Conservation (phyloP, 352 stramenopile genomes). For the Globisporangium carolinianum region DNA sequence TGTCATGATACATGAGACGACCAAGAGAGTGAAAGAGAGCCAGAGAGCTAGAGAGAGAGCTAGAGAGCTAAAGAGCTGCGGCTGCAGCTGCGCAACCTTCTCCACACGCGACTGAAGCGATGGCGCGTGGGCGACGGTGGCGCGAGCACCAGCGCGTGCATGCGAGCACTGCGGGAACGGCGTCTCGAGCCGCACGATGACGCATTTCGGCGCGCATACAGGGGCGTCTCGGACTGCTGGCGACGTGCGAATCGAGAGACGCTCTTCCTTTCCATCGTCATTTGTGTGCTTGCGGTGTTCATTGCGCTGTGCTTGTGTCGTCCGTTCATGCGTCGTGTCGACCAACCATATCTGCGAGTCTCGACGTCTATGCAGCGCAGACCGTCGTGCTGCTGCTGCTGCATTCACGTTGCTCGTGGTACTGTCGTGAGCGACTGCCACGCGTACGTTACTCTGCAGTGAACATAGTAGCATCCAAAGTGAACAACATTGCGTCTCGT, state of each 20-base stretch:
- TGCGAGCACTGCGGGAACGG: not conserved
- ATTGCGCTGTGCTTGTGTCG: too few relatives aligned
- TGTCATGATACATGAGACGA: not conserved
- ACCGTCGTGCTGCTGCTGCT: too few relatives aligned
- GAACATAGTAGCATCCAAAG: too few relatives aligned
- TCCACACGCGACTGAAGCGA: not conserved
- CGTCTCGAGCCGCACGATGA: not conserved
- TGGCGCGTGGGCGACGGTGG: not conserved
- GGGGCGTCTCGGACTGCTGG: not conserved
- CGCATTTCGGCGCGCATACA: not conserved
- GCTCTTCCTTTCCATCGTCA: constrained; percentile 20
- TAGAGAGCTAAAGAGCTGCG: not conserved
- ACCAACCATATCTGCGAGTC: too few relatives aligned
- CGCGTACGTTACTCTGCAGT: too few relatives aligned
- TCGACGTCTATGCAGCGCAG: too few relatives aligned
- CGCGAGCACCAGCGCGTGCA: not conserved
- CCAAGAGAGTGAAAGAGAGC: not conserved
- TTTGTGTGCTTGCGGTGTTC: too few relatives aligned
- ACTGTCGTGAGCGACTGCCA: too few relatives aligned
- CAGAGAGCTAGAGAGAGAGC: not conserved
- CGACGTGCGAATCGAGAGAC: constrained; percentile 7
- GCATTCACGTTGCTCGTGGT: too few relatives aligned
- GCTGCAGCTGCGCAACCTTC: not conserved
- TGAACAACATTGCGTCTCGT: too few relatives aligned
- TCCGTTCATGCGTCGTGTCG: too few relatives aligned